These are phyloP conservation scores for Cladosporium sp. DNA, from an alignment of 2,329 filamentous ascomycete species.

Conservation along the genomic window DNA sequence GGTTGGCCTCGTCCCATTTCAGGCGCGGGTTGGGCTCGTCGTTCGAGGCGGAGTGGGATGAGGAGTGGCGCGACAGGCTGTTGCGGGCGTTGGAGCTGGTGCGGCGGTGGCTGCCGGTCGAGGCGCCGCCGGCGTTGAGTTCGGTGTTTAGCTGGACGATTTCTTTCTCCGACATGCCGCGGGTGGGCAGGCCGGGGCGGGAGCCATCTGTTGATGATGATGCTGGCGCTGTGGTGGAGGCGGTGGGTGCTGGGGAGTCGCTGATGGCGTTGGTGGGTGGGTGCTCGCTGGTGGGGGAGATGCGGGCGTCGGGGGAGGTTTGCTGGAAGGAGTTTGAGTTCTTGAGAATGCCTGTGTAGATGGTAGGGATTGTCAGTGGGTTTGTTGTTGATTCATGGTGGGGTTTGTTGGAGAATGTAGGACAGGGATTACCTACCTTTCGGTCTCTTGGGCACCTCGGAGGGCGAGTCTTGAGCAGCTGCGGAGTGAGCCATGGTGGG, in stretches of 20 bases:
- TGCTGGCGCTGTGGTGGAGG: too few species aligned
- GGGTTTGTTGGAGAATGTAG: neutral
- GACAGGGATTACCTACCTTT: conserved; percentile 37
- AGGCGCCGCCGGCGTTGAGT: conserved; percentile 74
- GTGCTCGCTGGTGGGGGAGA: conserved; percentile 42
- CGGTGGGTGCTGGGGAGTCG: conserved; percentile 28
- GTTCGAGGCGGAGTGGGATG: conserved; percentile 42
- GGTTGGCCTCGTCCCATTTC: conserved; percentile 98
- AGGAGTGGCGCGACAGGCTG: conserved; percentile 69
- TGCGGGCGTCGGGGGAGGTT: conserved; percentile 45
- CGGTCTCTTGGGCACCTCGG: conserved; percentile 38
- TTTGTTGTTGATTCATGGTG: conserved; percentile 3
- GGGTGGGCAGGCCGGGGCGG: conserved; percentile 40
- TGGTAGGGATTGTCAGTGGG: conserved; percentile 5
- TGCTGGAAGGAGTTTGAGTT: conserved; percentile 67
- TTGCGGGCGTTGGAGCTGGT: conserved; percentile 73
- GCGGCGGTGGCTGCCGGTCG: conserved; percentile 64
- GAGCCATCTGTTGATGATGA: conserved; percentile 20
- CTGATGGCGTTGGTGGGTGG: conserved; percentile 4
- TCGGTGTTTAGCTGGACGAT: conserved; percentile 92
- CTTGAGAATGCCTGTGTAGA: conserved; percentile 79
- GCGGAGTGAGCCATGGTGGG: conserved; percentile 27
- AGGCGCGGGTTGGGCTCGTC: conserved; percentile 59
- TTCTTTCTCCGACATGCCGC: conserved; percentile 70
- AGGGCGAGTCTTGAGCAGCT: conserved; percentile 23